phyloP scores from a whole-genome alignment of 208 protist species.

The Sergeia podlipaevii region DNA sequence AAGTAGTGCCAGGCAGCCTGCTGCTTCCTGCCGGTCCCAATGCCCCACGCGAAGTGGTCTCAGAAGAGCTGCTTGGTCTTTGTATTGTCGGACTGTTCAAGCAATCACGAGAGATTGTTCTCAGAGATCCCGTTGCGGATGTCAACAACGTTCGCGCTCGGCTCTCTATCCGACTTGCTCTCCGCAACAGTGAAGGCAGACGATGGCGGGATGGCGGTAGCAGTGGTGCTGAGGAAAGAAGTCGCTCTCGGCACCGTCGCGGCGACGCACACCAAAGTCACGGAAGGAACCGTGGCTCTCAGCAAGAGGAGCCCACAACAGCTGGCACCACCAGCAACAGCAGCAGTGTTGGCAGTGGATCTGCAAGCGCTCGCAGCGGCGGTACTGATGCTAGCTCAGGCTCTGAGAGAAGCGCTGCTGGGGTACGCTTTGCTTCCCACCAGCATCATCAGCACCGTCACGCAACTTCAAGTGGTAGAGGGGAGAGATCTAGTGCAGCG shows the following conservation, averaged over 20 bases:
- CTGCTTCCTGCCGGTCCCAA: slow-evolving; percentile 7
- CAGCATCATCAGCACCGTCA: too few species aligned
- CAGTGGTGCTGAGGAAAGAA: not conserved
- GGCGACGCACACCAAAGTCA: not conserved
- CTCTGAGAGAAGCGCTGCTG: too few species aligned
- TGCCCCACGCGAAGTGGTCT: slow-evolving; percentile 34
- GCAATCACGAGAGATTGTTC: slow-evolving; percentile 59
- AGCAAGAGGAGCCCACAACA: too few species aligned
- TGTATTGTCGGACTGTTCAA: slow-evolving; percentile 68
- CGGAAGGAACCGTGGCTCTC: too few species aligned
- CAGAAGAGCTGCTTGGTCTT: slow-evolving; percentile 71
- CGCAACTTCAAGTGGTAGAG: too few species aligned
- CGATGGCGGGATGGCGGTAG: not conserved
- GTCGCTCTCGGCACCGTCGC: not conserved
- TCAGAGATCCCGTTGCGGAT: slow-evolving; percentile 60
- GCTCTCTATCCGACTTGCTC: too few species aligned
- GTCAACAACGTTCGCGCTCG: slow-evolving; percentile 33
- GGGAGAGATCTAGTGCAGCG: too few species aligned
- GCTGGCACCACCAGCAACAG: not conserved
- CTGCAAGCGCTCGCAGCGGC: not conserved
- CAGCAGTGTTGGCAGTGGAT: not conserved
- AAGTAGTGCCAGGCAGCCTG: slow-evolving; percentile 11
- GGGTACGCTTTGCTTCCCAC: too few species aligned
- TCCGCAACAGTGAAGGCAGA: not conserved
- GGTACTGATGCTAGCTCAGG: too few species aligned